Percentiles rank a stretch among this genome's conserved stretches.
phyloP scores from a whole-genome alignment of 805 yeast genomes.

The Saccharomycopsis sp. region DNA sequence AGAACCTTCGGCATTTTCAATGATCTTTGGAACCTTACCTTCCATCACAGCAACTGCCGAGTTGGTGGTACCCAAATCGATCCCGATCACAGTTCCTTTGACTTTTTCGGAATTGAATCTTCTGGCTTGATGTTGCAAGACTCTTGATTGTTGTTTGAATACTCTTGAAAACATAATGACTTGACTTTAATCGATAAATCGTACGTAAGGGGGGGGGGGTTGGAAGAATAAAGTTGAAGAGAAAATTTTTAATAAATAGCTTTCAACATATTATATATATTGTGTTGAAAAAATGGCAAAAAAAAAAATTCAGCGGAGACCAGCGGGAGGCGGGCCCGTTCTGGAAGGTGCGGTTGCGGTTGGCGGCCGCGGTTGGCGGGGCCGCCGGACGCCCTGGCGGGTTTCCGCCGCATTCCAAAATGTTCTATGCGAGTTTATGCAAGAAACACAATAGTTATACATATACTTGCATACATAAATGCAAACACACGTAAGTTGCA shows the following conservation, averaged over 20 bases:
- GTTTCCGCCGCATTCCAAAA: no score
- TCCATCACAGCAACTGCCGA: constrained; percentile 85
- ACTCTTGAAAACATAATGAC: constrained; percentile 19
- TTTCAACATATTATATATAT: not conserved
- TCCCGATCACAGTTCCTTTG: constrained; percentile 55
- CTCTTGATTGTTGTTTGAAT: constrained; percentile 11
- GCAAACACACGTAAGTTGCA: no score
- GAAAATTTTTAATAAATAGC: not conserved
- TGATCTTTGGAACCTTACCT: constrained; percentile 64
- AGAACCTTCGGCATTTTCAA: constrained; percentile 71
- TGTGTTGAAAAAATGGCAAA: not conserved
- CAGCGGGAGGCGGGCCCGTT: not conserved
- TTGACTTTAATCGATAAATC: no score
- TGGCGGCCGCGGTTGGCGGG: no score
- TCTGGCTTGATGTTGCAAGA: constrained; percentile 18
- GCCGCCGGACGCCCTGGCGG: no score
- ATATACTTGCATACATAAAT: no score
- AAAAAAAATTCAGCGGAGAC: not conserved
- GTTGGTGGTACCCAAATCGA: constrained; percentile 83
- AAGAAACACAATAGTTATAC: no score
- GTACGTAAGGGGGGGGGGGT: no score
- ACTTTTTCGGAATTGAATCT: constrained; percentile 21
- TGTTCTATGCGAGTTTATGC: no score
- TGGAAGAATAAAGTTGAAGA: not conserved
- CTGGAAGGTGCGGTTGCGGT: no score